phyloP scores from a whole-genome alignment of 345 rosid genomes.

The Kandelia obovata region DNA sequence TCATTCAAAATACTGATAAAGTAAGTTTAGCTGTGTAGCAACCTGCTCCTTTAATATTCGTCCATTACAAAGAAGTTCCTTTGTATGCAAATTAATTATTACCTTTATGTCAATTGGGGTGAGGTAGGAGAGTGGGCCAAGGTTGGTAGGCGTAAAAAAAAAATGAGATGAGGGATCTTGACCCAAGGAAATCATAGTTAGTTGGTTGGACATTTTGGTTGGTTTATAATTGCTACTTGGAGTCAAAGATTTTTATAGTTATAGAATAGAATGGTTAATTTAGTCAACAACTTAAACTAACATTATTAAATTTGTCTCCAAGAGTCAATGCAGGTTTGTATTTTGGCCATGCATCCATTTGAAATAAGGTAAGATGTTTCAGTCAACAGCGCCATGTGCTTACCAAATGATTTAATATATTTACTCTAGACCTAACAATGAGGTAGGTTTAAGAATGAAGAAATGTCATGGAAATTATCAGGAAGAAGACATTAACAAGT shows the following conservation, averaged over 20 bases:
- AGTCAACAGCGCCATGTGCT: conserved; percentile 71
- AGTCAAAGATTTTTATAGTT: neutral
- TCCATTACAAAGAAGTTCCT: neutral
- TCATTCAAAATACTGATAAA: neutral
- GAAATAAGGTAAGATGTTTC: conserved; percentile 62
- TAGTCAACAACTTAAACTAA: conserved; percentile 52
- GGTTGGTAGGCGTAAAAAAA: conserved; percentile 27
- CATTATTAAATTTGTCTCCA: conserved; percentile 22
- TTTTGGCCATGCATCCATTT: conserved; percentile 47
- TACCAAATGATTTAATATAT: conserved; percentile 10
- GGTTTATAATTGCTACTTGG: conserved; percentile 19
- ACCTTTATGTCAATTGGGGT: conserved; percentile 30
- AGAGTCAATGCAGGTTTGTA: conserved; percentile 47
- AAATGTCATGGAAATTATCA: conserved; percentile 3
- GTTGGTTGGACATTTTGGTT: conserved; percentile 28
- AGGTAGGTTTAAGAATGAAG: conserved; percentile 10
- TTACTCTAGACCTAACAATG: conserved; percentile 8
- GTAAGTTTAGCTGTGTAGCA: neutral
- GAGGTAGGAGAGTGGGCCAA: conserved; percentile 39
- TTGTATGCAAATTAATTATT: conserved; percentile 14
- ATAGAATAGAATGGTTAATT: conserved; percentile 21
- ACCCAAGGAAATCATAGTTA: conserved; percentile 20
- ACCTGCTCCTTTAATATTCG: neutral
- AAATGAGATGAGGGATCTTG: conserved; percentile 45
- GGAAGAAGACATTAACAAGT: conserved; percentile 2